These are phyloP conservation scores for Letharia columbiana DNA, from an alignment of 495 filamentous ascomycete species.

Conservation along the genomic window DNA sequence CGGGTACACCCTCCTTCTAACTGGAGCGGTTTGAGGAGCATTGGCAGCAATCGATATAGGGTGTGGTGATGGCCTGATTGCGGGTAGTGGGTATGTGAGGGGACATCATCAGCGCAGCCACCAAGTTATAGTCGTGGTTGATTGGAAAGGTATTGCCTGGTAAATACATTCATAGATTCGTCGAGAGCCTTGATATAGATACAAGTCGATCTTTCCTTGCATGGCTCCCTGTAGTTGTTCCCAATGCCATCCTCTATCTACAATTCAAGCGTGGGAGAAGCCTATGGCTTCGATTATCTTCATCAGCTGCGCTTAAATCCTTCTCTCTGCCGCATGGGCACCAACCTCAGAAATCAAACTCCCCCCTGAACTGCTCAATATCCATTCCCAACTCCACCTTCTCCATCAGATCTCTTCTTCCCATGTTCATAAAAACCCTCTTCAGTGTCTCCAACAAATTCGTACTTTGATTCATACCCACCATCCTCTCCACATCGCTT, in stretches of 20 bases:
- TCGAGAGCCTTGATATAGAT: neutral
- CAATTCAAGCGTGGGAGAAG: neutral
- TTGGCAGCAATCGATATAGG: too few relatives aligned
- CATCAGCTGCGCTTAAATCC: neutral
- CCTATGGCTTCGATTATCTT: neutral
- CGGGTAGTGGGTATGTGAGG: too few relatives aligned
- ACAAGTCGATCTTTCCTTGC: neutral
- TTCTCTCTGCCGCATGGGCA: neutral
- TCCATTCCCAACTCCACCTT: slow-evolving; percentile 82
- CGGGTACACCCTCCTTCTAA: too few relatives aligned
- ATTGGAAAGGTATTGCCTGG: neutral
- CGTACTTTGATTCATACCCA: slow-evolving; percentile 87
- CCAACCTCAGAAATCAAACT: slow-evolving; percentile 59
- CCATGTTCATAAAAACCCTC: slow-evolving; percentile 92
- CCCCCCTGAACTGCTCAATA: slow-evolving; percentile 75
- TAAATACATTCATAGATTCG: neutral
- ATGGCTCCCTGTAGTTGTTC: neutral
- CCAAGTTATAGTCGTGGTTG: neutral
- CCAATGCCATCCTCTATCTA: neutral
- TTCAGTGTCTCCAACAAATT: slow-evolving; percentile 90
- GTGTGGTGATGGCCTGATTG: too few relatives aligned
- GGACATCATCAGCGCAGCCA: neutral
- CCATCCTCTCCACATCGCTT: slow-evolving; percentile 67
- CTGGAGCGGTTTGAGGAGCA: too few relatives aligned
- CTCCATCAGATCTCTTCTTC: slow-evolving; percentile 75